These are phyloP conservation scores for Talaromyces sp. DNA, from an alignment of 2,329 filamentous ascomycete species.

Conservation along the genomic window DNA sequence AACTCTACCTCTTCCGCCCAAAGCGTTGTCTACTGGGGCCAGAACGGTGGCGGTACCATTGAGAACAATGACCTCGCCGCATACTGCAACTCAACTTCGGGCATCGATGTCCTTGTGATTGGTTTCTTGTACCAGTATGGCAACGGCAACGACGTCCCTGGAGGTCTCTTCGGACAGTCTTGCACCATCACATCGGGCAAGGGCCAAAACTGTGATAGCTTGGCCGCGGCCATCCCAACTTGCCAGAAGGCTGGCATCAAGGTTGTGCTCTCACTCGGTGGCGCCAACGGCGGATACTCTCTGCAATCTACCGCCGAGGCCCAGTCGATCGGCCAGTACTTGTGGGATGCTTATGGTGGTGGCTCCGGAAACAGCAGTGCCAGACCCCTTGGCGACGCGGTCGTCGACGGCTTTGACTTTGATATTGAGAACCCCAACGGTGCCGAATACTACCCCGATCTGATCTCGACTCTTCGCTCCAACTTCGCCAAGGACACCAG, in stretches of 20 bases:
- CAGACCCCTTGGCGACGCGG: slow-evolving; percentile 45
- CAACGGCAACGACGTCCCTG: slow-evolving; percentile 33
- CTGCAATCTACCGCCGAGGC: slow-evolving; percentile 23
- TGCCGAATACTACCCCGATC: slow-evolving; percentile 30
- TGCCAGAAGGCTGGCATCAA: slow-evolving; percentile 43
- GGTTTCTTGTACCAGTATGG: slow-evolving; percentile 40
- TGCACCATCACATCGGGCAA: slow-evolving; percentile 4
- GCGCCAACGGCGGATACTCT: slow-evolving; percentile 33
- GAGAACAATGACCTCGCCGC: slow-evolving; percentile 6
- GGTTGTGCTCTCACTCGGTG: slow-evolving; percentile 44
- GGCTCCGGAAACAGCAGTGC: slow-evolving; percentile 16
- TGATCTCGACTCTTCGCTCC: slow-evolving; percentile 45
- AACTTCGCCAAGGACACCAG: slow-evolving; percentile 31
- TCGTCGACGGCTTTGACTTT: slow-evolving; percentile 52
- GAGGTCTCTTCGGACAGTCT: slow-evolving; percentile 26
- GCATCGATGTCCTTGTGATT: slow-evolving; percentile 41
- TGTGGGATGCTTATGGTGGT: slow-evolving; percentile 29
- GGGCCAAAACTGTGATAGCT: slow-evolving; percentile 28
- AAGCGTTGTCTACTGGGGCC: slow-evolving; percentile 8
- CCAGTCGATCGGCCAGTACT: slow-evolving; percentile 30
- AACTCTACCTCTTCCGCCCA: not conserved
- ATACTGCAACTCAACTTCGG: slow-evolving; percentile 35
- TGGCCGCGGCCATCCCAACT: slow-evolving; percentile 37
- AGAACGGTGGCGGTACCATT: not conserved
- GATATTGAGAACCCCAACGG: slow-evolving; percentile 41